Evolutionary conservation across 192 early-diverging fungal genomes (phyloP), one percentile per base, ranked within the genome.

Genomic region (Podila epigama): DNA sequence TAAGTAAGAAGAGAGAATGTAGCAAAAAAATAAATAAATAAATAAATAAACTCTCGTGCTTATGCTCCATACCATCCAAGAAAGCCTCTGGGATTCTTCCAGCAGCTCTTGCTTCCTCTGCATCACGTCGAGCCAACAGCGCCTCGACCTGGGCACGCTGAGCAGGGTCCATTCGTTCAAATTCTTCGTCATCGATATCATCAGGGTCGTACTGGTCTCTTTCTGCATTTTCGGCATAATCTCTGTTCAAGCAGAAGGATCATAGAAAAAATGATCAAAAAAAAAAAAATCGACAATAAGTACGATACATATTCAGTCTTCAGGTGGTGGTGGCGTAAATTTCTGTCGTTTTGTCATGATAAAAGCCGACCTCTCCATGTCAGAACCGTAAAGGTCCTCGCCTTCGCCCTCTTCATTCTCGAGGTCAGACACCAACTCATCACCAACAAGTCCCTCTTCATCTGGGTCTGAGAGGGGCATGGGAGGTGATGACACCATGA

Each of bases 41-140:
- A 37, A 33, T 15, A 56, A 12, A 22, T 2, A 31, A 1, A 32
- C 7, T 42, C 39, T 16, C 5, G 8, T 15, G 4, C 10, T 6
- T 15, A 1, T 35, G 6, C 11, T 20, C 58, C n/a, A n/a, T n/a
- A 80, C 92, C 96, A 79, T 97, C 93, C 84, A 96, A 79, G 71
- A 94, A 96, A 8, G 94, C 96, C 51, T 89, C 89, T 6, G 96
- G 92, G 22, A 96, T 88, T n/a, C 92, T 86, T n/a, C 93, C 97
- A 36, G 87, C 86, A 18, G 86, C 62, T 52, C 87, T 70, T 22
- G 87, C 85, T 58, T 86, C 80, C 51, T 90, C 92, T 22, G 82
- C 82, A 69, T 98, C 97, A 27, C 97, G 87, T 63, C 93, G 75
- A 37, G 89, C 82, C 84, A 99, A 83, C 53, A 87, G 85, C 12